A percentile compares a stretch with the other conserved stretches of the same genome.
Evolutionary conservation across 768 basidiomycete species (phyloP).

Genomic region (Suillus tomentosus): DNA sequence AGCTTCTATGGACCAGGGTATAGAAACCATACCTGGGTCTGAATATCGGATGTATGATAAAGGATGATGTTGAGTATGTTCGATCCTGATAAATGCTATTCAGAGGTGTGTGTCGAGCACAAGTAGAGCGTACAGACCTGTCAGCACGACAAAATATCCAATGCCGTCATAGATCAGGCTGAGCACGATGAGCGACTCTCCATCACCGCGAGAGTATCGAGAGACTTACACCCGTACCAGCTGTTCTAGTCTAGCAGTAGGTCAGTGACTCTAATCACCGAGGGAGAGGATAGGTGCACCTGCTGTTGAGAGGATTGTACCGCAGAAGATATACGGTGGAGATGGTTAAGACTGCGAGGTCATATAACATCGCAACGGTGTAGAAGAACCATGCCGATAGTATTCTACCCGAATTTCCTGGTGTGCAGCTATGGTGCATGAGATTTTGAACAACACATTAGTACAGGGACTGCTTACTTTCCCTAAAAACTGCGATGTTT

Average conservation of each 20-base stretch:
- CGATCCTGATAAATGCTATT: conserved; percentile 38
- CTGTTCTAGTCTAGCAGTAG: conserved; percentile 22
- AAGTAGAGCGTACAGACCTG: conserved; percentile 37
- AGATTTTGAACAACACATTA: not conserved
- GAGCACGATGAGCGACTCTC: not conserved
- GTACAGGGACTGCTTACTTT: conserved; percentile 30
- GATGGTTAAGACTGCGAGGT: conserved; percentile 50
- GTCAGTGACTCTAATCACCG: conserved; percentile 6
- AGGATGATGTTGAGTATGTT: conserved; percentile 56
- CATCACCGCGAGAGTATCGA: conserved; percentile 12
- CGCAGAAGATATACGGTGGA: conserved; percentile 54
- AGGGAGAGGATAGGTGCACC: conserved; percentile 21
- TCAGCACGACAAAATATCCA: conserved; percentile 61
- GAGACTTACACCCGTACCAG: conserved; percentile 32
- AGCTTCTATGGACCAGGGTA: conserved; percentile 27
- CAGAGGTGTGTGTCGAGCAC: conserved; percentile 27
- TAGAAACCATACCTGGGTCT: conserved; percentile 42
- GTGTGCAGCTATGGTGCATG: conserved; percentile 46
- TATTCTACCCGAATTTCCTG: conserved; percentile 33
- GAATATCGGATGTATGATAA: conserved; percentile 41
- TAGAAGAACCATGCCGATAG: conserved; percentile 60
- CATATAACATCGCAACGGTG: conserved; percentile 57
- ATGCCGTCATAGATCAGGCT: conserved; percentile 74
- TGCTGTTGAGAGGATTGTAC: conserved; percentile 35
- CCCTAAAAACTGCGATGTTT: conserved; percentile 30